phyloP scores from a whole-genome alignment of 257 asterid genomes.

The Cinchona pubescens region DNA sequence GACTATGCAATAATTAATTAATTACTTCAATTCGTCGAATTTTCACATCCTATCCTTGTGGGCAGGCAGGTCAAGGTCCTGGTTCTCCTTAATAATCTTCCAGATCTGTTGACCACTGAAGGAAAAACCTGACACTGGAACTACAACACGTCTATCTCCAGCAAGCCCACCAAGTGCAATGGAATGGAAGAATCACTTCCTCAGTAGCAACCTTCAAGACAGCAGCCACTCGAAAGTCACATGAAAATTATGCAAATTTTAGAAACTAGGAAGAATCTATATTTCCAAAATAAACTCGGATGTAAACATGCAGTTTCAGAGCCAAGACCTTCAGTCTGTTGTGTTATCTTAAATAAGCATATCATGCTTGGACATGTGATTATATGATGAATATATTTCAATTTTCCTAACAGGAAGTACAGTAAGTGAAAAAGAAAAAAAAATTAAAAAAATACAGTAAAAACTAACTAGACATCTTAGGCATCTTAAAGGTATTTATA shows the following conservation, averaged over 20 bases:
- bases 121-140: constrained; percentile 92
- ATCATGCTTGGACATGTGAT: not conserved
- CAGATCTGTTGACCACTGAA: constrained; percentile 81
- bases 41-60: constrained; percentile 53
- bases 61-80: constrained; percentile 91
- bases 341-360: not conserved
- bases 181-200: constrained; percentile 72
- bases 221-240: constrained; percentile 10
- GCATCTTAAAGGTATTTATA: not conserved
- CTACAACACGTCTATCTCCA: constrained; percentile 88
- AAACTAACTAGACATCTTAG: not conserved
- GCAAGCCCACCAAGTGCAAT: constrained; percentile 94
- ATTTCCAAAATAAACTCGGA: not conserved
- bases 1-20: not conserved
- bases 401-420: too few species aligned
- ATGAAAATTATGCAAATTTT: not conserved
- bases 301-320: not conserved
- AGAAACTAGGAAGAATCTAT: not conserved
- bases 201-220: constrained; percentile 63
- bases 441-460: not conserved
- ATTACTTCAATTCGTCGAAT: not conserved
- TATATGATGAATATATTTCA: too few species aligned
- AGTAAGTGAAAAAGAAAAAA: too few species aligned
- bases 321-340: not conserved
- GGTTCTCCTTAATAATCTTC: constrained; percentile 85